Percentiles rank a stretch among this genome's conserved stretches.
phyloP scores from a whole-genome alignment of 768 basidiomycete genomes.

The Collybia nuda region DNA sequence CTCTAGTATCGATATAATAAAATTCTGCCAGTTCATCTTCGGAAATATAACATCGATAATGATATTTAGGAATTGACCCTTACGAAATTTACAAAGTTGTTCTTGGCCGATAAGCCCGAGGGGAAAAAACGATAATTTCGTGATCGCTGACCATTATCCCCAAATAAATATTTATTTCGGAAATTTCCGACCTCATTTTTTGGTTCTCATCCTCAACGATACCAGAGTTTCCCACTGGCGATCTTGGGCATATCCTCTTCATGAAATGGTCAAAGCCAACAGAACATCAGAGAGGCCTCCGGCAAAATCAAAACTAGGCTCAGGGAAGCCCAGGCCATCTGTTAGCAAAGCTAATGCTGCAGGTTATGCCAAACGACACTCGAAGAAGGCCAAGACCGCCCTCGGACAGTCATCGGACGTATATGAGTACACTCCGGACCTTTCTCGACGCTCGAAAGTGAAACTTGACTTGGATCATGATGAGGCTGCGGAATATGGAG shows the following conservation, averaged over 20 bases:
- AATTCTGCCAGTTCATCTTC: too few relatives aligned
- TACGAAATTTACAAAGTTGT: too few relatives aligned
- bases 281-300: constrained; percentile 3
- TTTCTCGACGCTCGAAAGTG: constrained; percentile 51
- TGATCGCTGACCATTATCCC: too few relatives aligned
- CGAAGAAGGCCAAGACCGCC: constrained; percentile 37
- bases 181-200: too few relatives aligned
- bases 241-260: too few relatives aligned
- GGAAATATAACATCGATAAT: too few relatives aligned
- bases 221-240: not conserved
- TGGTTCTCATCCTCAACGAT: too few relatives aligned
- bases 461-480: constrained; percentile 56
- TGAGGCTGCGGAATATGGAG: constrained; percentile 42
- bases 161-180: too few relatives aligned
- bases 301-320: constrained; percentile 3
- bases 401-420: constrained; percentile 45
- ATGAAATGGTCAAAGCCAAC: constrained; percentile 5
- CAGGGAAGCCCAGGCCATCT: constrained; percentile 18
- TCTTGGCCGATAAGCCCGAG: too few relatives aligned
- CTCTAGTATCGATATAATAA: too few relatives aligned
- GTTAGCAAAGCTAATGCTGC: constrained; percentile 37
- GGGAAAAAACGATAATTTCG: too few relatives aligned
- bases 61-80: too few relatives aligned
- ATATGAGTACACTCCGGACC: constrained; percentile 61
- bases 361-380: constrained; percentile 53